Conservation (phyloP, 331 rosid genomes). For the Erythrophleum ivorense region DNA sequence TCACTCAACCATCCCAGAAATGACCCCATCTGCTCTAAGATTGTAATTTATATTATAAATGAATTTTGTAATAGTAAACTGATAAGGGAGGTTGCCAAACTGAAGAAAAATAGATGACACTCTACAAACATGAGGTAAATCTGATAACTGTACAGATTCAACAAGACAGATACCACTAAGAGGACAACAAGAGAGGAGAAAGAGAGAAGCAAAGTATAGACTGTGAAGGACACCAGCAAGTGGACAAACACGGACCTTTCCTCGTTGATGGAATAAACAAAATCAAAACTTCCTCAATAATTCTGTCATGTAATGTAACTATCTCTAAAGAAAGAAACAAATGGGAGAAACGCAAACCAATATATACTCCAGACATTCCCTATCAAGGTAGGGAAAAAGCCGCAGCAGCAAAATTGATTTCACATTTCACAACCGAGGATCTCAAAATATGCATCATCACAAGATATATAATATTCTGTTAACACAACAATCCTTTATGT, state of each 20-base stretch:
- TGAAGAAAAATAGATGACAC: background rate
- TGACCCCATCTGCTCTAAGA: background rate
- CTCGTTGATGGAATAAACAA: background rate
- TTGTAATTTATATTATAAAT: background rate
- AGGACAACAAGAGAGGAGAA: no score
- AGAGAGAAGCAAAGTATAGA: background rate
- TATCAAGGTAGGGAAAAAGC: background rate
- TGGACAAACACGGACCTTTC: background rate
- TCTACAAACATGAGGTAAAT: background rate
- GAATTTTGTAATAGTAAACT: background rate
- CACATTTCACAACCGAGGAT: background rate
- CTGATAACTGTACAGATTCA: background rate
- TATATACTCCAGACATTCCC: slow-evolving; percentile 1
- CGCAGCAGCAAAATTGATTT: background rate
- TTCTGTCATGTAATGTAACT: background rate
- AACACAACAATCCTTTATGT: slow-evolving; percentile 9
- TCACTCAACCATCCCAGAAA: background rate
- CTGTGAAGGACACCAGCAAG: background rate
- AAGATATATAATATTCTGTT: background rate
- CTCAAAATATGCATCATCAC: background rate
- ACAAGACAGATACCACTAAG: background rate
- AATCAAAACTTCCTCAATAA: background rate
- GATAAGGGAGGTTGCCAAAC: background rate
- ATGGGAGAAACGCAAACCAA: background rate
- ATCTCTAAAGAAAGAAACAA: background rate